Conservation (phyloP, 345 rosid species). For the Eucalyptus virginea region DNA sequence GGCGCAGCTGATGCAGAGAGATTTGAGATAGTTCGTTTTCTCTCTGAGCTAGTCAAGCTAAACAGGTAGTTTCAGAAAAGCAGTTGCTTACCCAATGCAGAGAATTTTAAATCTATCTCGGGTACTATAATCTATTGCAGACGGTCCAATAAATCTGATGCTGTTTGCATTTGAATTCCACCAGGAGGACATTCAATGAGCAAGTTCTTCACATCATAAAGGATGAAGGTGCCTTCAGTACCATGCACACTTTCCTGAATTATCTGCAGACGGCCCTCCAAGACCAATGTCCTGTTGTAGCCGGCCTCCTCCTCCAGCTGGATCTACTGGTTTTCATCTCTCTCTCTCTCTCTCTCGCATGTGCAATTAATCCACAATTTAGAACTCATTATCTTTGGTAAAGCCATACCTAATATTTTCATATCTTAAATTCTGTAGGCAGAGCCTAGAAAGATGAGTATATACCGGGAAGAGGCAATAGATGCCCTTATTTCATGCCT, state of each 20-base stretch:
- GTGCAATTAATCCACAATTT: neutral
- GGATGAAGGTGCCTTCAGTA: slow-evolving; percentile 48
- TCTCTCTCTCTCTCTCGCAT: neutral
- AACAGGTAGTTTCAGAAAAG: slow-evolving; percentile 26
- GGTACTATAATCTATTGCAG: neutral
- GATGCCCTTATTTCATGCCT: slow-evolving; percentile 53
- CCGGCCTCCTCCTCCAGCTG: slow-evolving; percentile 60
- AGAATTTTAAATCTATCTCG: neutral
- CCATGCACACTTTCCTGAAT: slow-evolving; percentile 48
- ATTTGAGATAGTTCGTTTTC: slow-evolving; percentile 37
- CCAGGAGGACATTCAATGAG: slow-evolving; percentile 44
- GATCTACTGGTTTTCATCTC: slow-evolving; percentile 50
- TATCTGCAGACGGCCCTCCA: slow-evolving; percentile 36
- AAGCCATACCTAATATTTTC: neutral
- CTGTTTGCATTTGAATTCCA: neutral
- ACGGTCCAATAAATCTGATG: neutral
- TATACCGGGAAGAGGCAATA: slow-evolving; percentile 67
- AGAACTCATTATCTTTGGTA: neutral
- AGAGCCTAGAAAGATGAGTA: slow-evolving; percentile 71
- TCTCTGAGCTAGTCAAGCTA: slow-evolving; percentile 44
- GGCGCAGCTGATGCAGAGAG: slow-evolving; percentile 23
- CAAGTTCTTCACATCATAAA: slow-evolving; percentile 49
- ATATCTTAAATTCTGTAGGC: slow-evolving; percentile 16
- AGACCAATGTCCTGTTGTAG: slow-evolving; percentile 39
- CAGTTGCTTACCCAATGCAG: neutral